Base-by-base conservation (phyloP, 73 alveolate species). In the Paramecium caudatum region DNA sequence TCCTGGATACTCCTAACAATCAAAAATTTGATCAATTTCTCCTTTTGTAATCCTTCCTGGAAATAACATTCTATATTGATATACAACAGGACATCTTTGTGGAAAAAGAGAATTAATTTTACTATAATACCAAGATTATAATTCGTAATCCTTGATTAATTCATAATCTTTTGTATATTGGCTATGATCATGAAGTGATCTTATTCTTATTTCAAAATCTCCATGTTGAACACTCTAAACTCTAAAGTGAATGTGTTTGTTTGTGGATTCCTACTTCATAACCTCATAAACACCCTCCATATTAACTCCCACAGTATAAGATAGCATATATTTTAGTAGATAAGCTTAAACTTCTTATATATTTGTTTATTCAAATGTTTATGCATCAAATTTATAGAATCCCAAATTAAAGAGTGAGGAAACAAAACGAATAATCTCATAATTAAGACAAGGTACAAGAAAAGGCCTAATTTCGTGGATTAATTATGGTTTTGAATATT, bases 1-100 rank as follows among this genome's bases (percentile, higher is more conserved):
- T 2, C 88, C 88, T 12, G 46, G 55, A 74, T 74, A 74, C 32
- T 74, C 88, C 43, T 74, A 25, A 41, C 88, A 74, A 74, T 74
- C 88, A 74, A 41, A 74, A 2, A 74, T 47, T 45, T 74, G 43
- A 74, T 74, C 88, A 23, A 74, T 74, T 16, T 74, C 68, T 10
- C 88, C 88, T 9, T 27, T 16, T 21, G 17, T 27, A 9, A 74
- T 39, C 43, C 88, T 36, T 5, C 43, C 88, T 7, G 43, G 46
- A 39, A 27, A 43, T 19, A 41, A 41, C 3, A 74, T 15, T 74
- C 88, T 74, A 15, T 74, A 74, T 74, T 74, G 6, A 74, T 74
- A 74, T 3, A 37, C 39, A 1, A 74, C 43, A 17, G 88, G 88
- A 10, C 47, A 32, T 74, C 88, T 74, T 41, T 74, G 39, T 37